phyloP scores from a whole-genome alignment of 192 early-diverging fungal species.

The Geranomyces variabilis region DNA sequence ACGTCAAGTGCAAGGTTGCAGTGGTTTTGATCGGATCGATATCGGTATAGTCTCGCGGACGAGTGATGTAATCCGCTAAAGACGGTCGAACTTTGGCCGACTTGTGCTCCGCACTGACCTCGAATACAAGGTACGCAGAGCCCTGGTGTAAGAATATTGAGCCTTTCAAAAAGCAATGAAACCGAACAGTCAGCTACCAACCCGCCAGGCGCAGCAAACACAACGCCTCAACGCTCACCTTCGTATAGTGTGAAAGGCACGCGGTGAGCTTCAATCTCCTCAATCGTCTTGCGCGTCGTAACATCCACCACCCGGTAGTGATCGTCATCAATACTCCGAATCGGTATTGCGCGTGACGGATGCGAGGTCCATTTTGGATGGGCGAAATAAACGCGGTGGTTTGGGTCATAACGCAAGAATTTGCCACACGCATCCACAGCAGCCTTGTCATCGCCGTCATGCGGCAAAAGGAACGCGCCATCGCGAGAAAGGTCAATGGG shows the following conservation, averaged over 20 bases:
- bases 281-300: slow-evolving; percentile 41
- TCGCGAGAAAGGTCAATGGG: slow-evolving; percentile 28
- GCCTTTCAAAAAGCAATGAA: slow-evolving; percentile 33
- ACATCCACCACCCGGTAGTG: slow-evolving; percentile 57
- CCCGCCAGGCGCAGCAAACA: not conserved
- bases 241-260: slow-evolving; percentile 64
- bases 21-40: slow-evolving; percentile 47
- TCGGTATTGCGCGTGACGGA: slow-evolving; percentile 48
- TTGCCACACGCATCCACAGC: slow-evolving; percentile 9
- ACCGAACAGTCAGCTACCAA: too few relatives aligned
- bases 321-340: slow-evolving; percentile 56
- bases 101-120: slow-evolving; percentile 50
- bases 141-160: slow-evolving; percentile 68
- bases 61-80: slow-evolving; percentile 57
- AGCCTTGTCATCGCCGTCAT: slow-evolving; percentile 1
- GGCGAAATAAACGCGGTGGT: slow-evolving; percentile 44
- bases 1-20: not conserved
- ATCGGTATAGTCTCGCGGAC: slow-evolving; percentile 57
- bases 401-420: slow-evolving; percentile 19
- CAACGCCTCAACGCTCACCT: slow-evolving; percentile 31
- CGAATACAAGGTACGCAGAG: slow-evolving; percentile 53
- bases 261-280: slow-evolving; percentile 56
- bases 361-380: slow-evolving; percentile 48
- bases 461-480: not conserved
- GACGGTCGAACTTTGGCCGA: slow-evolving; percentile 50